A percentile compares a stretch with the other conserved stretches of the same genome.
phyloP scores from a whole-genome alignment of 2,329 filamentous ascomycete species.

The Neophaeococcomyces aloes region DNA sequence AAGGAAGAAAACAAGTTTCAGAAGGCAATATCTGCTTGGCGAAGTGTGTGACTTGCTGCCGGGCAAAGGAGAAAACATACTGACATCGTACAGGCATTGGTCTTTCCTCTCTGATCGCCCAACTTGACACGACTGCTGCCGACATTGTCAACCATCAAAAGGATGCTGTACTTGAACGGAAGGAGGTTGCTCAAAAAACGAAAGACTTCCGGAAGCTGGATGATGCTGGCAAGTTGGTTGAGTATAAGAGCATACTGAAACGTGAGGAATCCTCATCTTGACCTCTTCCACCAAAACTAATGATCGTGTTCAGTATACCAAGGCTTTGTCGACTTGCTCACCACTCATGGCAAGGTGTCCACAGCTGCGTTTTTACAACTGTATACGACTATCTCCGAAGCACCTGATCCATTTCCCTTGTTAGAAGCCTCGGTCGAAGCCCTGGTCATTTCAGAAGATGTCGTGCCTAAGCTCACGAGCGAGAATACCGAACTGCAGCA shows the following conservation, averaged over 20 bases:
- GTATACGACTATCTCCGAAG: constrained; percentile 89
- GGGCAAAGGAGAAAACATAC: not conserved
- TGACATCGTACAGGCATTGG: constrained; percentile 59
- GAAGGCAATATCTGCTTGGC: constrained; percentile 88
- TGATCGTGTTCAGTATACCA: constrained; percentile 64
- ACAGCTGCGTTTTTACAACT: constrained; percentile 87
- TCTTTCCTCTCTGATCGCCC: constrained; percentile 69
- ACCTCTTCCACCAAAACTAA: not conserved
- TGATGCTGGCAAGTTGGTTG: constrained; percentile 71
- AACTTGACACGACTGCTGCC: constrained; percentile 83
- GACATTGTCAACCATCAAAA: constrained; percentile 89
- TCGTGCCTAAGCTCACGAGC: constrained; percentile 72
- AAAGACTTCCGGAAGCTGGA: constrained; percentile 95
- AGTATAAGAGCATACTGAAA: constrained; percentile 84
- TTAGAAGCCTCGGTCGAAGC: constrained; percentile 95
- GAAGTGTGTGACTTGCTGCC: constrained; percentile 51
- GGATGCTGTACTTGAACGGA: constrained; percentile 89
- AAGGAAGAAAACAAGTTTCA: constrained; percentile 87
- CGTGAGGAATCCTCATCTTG: constrained; percentile 38
- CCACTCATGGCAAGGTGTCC: constrained; percentile 88
- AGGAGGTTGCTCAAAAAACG: constrained; percentile 96
- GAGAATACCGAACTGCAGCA: constrained; percentile 84
- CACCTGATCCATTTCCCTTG: constrained; percentile 88
- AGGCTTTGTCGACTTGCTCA: constrained; percentile 89
- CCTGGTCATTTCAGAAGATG: constrained; percentile 83